A percentile compares a stretch with the other conserved stretches of the same genome.
Evolutionary conservation across 495 filamentous ascomycete species (phyloP).

Genomic region (Durotheca rogersii): DNA sequence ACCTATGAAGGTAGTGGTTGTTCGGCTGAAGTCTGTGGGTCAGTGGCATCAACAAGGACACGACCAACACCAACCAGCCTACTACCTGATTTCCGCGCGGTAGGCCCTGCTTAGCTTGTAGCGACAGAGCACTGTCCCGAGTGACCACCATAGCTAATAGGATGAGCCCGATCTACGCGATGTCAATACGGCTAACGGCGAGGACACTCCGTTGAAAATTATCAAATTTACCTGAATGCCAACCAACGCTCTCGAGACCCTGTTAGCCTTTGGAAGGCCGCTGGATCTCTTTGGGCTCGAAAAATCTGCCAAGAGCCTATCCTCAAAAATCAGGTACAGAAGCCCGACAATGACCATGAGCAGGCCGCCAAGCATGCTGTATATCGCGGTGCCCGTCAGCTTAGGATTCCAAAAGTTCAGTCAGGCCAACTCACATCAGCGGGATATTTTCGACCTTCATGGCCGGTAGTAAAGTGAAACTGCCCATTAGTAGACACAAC

Average conservation of each 20-base stretch:
- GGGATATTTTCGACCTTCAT: conserved; percentile 76
- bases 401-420: not conserved
- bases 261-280: conserved; percentile 25
- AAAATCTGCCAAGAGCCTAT: conserved; percentile 59
- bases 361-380: conserved; percentile 70
- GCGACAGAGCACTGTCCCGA: conserved; percentile 71
- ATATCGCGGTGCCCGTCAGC: conserved; percentile 39
- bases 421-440: conserved; percentile 64
- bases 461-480: conserved; percentile 85
- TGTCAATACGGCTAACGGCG: conserved; percentile 24
- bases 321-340: conserved; percentile 80
- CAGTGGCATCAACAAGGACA: conserved; percentile 78
- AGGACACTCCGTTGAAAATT: conserved; percentile 11
- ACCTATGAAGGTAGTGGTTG: conserved; percentile 84
- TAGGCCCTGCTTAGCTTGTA: conserved; percentile 87
- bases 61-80: conserved; percentile 83
- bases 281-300: conserved; percentile 30
- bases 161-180: conserved; percentile 69
- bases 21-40: conserved; percentile 79
- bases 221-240: conserved; percentile 45
- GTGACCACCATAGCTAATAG: conserved; percentile 84
- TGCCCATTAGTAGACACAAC: conserved; percentile 79
- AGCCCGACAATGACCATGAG: conserved; percentile 80
- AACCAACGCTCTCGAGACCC: conserved; percentile 44
- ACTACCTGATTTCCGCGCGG: conserved; percentile 85